Evolutionary conservation across 2,329 filamentous ascomycete genomes (phyloP).

Genomic region (Cladosporium sp.): DNA sequence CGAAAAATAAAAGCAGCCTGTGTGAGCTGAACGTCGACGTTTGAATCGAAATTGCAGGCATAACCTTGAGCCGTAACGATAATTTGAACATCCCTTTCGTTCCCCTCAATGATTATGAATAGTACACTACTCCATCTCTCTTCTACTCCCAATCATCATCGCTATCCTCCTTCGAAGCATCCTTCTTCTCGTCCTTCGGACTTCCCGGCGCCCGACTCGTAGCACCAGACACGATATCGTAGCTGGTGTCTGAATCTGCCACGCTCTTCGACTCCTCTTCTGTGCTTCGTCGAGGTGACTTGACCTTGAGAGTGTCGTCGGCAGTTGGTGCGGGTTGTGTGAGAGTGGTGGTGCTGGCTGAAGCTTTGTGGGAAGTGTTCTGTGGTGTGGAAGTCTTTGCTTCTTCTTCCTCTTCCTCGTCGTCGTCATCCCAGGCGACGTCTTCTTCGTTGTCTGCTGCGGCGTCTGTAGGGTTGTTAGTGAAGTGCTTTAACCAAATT

Average conservation of each 20-base stretch:
- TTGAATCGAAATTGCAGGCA: not conserved
- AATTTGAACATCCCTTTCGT: not conserved
- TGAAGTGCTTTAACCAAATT: slow-evolving; percentile 14
- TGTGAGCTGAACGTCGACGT: not conserved
- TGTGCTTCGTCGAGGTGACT: slow-evolving; percentile 70
- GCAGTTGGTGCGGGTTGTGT: slow-evolving; percentile 27
- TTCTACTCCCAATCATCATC: slow-evolving; percentile 43
- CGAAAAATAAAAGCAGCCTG: not conserved
- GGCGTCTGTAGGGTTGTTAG: slow-evolving; percentile 54
- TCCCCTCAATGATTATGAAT: not conserved
- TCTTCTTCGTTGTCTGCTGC: slow-evolving; percentile 73
- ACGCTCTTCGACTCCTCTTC: slow-evolving; percentile 78
- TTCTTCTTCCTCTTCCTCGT: slow-evolving; percentile 51
- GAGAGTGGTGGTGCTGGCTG: slow-evolving; percentile 34
- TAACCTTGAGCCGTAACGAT: not conserved
- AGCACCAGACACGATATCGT: slow-evolving; percentile 81
- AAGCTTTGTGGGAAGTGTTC: slow-evolving; percentile 29
- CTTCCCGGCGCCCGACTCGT: slow-evolving; percentile 74
- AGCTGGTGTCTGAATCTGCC: slow-evolving; percentile 91
- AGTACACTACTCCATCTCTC: not conserved
- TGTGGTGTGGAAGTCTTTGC: slow-evolving; percentile 43
- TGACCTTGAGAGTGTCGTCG: slow-evolving; percentile 34
- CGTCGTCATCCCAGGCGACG: slow-evolving; percentile 72
- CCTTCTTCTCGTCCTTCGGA: slow-evolving; percentile 56
- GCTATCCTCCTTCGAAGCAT: slow-evolving; percentile 31